phyloP scores from a whole-genome alignment of 176 grass and related monocot species.

The Oryza australiensis region DNA sequence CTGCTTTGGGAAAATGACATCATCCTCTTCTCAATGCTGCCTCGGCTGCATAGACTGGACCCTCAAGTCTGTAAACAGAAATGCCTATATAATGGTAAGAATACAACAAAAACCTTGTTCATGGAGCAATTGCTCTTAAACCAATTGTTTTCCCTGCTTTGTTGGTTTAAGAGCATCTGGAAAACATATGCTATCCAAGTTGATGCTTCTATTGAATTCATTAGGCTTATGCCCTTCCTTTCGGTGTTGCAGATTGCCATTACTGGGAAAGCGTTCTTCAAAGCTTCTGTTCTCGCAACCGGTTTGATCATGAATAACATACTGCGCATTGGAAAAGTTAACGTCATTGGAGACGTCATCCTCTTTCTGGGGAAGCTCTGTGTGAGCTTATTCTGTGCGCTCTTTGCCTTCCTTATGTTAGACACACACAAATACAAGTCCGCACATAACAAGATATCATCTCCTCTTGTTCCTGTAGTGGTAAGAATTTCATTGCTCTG shows the following conservation, averaged over 20 bases:
- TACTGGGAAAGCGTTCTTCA: constrained; percentile 89
- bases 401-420: constrained; percentile 95
- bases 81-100: constrained; percentile 97
- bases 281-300: constrained; percentile 80
- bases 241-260: constrained; percentile 81
- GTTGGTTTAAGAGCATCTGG: not conserved
- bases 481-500: constrained; percentile 41
- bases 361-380: constrained; percentile 92
- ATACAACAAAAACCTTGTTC: not conserved
- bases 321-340: constrained; percentile 95
- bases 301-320: constrained; percentile 99
- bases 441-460: constrained; percentile 92
- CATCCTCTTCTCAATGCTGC: constrained; percentile 84
- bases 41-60: constrained; percentile 93
- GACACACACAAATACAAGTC: constrained; percentile 97
- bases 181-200: not conserved
- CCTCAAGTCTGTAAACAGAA: constrained; percentile 79
- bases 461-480: constrained; percentile 84
- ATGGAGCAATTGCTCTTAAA: not conserved
- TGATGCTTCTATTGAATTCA: not conserved
- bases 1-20: constrained; percentile 64
- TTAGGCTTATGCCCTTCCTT: not conserved
- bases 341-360: constrained; percentile 96
- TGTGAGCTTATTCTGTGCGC: constrained; percentile 88
- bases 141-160: not conserved